A percentile compares a stretch with the other conserved stretches of the same genome.
Evolutionary conservation across 1,284 basidiomycete species (phyloP).

Genomic region (Boletellus deceptivus): DNA sequence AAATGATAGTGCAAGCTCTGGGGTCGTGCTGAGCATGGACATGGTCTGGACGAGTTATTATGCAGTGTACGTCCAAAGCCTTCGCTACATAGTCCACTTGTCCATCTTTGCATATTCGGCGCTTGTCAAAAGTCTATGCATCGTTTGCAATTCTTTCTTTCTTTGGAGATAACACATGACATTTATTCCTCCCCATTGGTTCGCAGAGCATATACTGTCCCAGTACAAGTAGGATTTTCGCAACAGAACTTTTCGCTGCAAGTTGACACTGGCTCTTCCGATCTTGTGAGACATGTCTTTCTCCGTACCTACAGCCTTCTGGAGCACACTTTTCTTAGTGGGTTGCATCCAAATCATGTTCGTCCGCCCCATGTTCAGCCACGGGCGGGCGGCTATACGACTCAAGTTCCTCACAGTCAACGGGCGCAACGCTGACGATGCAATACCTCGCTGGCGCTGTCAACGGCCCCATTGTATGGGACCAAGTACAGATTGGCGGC

Average conservation of each 20-base stretch:
- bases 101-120: neutral
- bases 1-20: slow-evolving; percentile 38
- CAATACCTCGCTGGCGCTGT: slow-evolving; percentile 58
- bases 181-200: neutral
- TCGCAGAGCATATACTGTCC: slow-evolving; percentile 58
- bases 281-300: slow-evolving; percentile 50
- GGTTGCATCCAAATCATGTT: slow-evolving; percentile 59
- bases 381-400: slow-evolving; percentile 50
- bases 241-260: slow-evolving; percentile 57
- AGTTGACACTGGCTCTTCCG: slow-evolving; percentile 74
- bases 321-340: slow-evolving; percentile 42
- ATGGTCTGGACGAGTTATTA: slow-evolving; percentile 49
- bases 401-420: slow-evolving; percentile 42
- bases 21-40: slow-evolving; percentile 52
- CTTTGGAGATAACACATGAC: neutral
- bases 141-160: neutral
- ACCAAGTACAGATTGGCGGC: slow-evolving; percentile 53
- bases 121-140: neutral
- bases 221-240: slow-evolving; percentile 48
- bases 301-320: neutral
- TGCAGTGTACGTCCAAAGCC: slow-evolving; percentile 47
- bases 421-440: slow-evolving; percentile 46
- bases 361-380: slow-evolving; percentile 45
- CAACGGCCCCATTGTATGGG: slow-evolving; percentile 64
- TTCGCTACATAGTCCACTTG: neutral